phyloP scores from a whole-genome alignment of 1,284 basidiomycete species.

The Boletus sp. region DNA sequence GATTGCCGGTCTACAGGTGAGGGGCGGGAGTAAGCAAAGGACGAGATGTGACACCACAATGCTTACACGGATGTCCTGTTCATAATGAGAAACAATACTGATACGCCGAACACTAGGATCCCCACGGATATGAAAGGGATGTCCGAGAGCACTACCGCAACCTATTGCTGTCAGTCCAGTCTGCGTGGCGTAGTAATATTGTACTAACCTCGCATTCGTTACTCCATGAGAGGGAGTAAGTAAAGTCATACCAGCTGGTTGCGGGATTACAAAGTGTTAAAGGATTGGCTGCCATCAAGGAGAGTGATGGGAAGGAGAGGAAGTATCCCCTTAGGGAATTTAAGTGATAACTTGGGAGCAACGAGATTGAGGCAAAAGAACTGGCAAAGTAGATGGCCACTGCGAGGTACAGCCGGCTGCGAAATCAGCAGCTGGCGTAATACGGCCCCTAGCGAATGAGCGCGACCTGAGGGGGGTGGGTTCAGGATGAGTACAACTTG shows the following conservation, averaged over 20 bases:
- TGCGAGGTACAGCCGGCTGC: conserved; percentile 8
- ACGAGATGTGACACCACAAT: background rate
- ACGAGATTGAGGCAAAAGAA: background rate
- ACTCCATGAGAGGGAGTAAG: conserved; percentile 31
- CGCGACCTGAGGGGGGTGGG: background rate
- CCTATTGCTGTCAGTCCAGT: conserved; percentile 36
- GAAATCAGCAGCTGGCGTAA: conserved; percentile 6
- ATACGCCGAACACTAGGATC: conserved; percentile 59
- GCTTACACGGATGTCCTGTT: conserved; percentile 57
- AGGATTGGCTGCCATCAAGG: conserved; percentile 21
- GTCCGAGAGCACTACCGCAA: conserved; percentile 57
- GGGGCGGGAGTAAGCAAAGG: conserved; percentile 3
- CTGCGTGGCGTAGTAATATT: background rate
- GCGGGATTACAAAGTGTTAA: conserved; percentile 13
- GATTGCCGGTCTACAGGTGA: conserved; percentile 40
- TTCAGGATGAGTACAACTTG: background rate
- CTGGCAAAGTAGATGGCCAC: background rate
- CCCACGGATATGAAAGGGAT: conserved; percentile 68
- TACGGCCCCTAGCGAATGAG: conserved; percentile 4
- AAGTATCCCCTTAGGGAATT: conserved; percentile 10
- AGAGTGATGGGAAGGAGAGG: conserved; percentile 17
- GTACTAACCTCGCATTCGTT: conserved; percentile 34
- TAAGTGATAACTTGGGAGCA: background rate
- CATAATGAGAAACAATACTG: conserved; percentile 57
- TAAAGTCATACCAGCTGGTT: conserved; percentile 26